A percentile compares a stretch with the other conserved stretches of the same genome.
Evolutionary conservation across 495 filamentous ascomycete genomes (phyloP).

Genomic region (Aspergillus cavernicola): DNA sequence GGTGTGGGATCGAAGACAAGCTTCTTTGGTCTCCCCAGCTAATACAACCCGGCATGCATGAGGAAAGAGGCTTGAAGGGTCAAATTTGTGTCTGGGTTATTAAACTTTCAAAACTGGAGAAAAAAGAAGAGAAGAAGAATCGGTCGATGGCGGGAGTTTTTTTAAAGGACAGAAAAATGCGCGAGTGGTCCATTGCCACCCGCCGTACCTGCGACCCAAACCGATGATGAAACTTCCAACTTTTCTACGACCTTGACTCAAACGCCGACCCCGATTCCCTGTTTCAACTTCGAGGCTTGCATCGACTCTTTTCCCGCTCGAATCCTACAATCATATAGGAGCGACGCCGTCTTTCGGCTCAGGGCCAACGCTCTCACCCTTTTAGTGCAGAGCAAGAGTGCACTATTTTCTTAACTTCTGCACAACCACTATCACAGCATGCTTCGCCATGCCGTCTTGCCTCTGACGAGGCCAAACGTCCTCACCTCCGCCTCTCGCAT

Average conservation of each 20-base stretch:
- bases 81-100: conserved; percentile 62
- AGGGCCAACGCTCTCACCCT: not conserved
- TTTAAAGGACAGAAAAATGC: conserved; percentile 24
- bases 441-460: conserved; percentile 46
- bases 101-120: conserved; percentile 55
- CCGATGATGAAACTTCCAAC: conserved; percentile 7
- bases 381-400: conserved; percentile 27
- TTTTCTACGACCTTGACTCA: not conserved
- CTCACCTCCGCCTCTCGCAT: conserved; percentile 36
- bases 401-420: conserved; percentile 14
- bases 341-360: not conserved
- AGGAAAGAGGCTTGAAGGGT: conserved; percentile 44
- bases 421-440: conserved; percentile 26
- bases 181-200: conserved; percentile 17
- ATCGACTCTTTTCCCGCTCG: not conserved
- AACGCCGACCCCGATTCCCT: not conserved
- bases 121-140: conserved; percentile 28
- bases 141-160: conserved; percentile 13
- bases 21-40: conserved; percentile 62
- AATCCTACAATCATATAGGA: not conserved
- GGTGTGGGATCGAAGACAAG: conserved; percentile 44
- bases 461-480: conserved; percentile 43
- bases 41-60: conserved; percentile 61
- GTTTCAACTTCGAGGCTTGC: not conserved
- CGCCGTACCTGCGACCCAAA: conserved; percentile 17